phyloP scores from a whole-genome alignment of 768 basidiomycete species.

The Suillus discolor region DNA sequence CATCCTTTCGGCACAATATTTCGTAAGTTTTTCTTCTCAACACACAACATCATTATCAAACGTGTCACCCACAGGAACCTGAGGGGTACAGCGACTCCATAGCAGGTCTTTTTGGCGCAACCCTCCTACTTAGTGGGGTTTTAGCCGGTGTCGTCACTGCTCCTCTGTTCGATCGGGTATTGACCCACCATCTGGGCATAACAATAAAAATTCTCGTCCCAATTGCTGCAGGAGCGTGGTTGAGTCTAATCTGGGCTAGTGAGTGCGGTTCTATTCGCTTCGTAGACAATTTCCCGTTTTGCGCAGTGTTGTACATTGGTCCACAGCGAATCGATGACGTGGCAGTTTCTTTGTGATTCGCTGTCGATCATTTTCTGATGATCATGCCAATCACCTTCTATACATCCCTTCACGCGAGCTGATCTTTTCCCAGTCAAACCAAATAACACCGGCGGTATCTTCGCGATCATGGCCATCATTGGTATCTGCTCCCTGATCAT shows the following conservation, averaged over 20 bases:
- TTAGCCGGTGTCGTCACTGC: slow-evolving; percentile 66
- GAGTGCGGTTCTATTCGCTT: slow-evolving; percentile 20
- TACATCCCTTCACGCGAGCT: neutral
- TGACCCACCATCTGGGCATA: slow-evolving; percentile 69
- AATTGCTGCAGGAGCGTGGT: slow-evolving; percentile 61
- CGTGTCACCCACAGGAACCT: slow-evolving; percentile 51
- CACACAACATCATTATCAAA: neutral
- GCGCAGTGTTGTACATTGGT: neutral
- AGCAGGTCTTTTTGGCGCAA: slow-evolving; percentile 74
- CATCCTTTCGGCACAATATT: slow-evolving; percentile 65
- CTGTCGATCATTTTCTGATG: neutral
- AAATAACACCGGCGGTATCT: slow-evolving; percentile 61
- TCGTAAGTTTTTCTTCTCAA: slow-evolving; percentile 46
- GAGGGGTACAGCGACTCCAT: slow-evolving; percentile 66
- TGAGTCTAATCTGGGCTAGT: slow-evolving; percentile 84
- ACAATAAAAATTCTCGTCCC: slow-evolving; percentile 65
- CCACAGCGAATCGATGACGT: neutral
- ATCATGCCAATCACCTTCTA: neutral
- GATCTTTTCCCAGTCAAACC: slow-evolving; percentile 51
- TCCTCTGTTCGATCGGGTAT: slow-evolving; percentile 81
- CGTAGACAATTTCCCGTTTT: neutral
- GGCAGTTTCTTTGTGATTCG: neutral
- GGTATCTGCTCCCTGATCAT: slow-evolving; percentile 68
- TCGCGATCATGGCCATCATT: slow-evolving; percentile 66
- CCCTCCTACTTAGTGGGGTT: slow-evolving; percentile 70